Evolutionary conservation across 805 yeast genomes (phyloP).

Genomic region (Scheffersomyces lignosus): DNA sequence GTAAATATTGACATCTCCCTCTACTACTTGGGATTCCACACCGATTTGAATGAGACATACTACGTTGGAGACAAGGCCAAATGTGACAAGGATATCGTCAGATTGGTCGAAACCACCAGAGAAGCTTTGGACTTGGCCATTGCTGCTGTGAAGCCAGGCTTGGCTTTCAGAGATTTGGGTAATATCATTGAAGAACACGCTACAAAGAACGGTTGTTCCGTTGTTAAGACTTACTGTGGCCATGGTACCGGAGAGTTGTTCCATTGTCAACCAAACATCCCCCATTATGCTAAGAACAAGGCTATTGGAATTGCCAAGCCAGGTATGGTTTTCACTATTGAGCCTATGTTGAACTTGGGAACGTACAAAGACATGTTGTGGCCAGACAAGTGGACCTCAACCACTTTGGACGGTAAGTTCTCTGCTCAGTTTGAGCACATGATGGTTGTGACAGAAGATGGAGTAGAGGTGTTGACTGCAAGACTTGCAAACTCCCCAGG

Average conservation of each 20-base stretch:
- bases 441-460: slow-evolving; percentile 86
- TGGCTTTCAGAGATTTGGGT: slow-evolving; percentile 83
- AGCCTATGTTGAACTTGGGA: slow-evolving; percentile 94
- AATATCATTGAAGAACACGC: slow-evolving; percentile 88
- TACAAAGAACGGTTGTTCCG: slow-evolving; percentile 71
- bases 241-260: slow-evolving; percentile 87
- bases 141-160: slow-evolving; percentile 84
- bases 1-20: slow-evolving; percentile 87
- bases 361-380: slow-evolving; percentile 76
- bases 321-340: slow-evolving; percentile 95
- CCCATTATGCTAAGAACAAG: slow-evolving; percentile 93
- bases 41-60: slow-evolving; percentile 94
- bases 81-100: slow-evolving; percentile 76
- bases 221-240: slow-evolving; percentile 88
- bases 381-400: slow-evolving; percentile 98
- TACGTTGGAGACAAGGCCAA: slow-evolving; percentile 90
- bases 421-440: slow-evolving; percentile 98
- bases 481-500: slow-evolving; percentile 84
- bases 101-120: slow-evolving; percentile 84
- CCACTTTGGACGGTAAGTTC: slow-evolving; percentile 83
- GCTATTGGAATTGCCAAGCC: slow-evolving; percentile 92
- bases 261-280: slow-evolving; percentile 90
- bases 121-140: slow-evolving; percentile 86
- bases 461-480: slow-evolving; percentile 86
- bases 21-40: slow-evolving; percentile 84